phyloP scores from a whole-genome alignment of 306 rosid species.

The Neltuma alba region DNA sequence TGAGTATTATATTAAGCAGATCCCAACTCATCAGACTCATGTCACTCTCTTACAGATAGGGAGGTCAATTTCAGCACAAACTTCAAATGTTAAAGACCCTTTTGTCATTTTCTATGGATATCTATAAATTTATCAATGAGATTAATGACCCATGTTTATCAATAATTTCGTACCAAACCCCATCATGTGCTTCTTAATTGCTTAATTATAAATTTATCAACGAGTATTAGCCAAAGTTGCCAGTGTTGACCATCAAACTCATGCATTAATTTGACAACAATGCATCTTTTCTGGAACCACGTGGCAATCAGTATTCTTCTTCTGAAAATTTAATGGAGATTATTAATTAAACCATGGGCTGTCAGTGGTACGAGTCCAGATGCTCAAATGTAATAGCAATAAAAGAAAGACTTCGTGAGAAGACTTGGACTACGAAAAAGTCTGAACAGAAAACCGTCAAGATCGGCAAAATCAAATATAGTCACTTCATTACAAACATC shows the following conservation, averaged over 20 bases:
- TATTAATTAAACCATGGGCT: too few species aligned
- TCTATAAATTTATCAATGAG: too few species aligned
- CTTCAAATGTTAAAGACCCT: slow-evolving; percentile 3
- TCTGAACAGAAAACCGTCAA: too few species aligned
- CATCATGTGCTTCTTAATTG: slow-evolving; percentile 18
- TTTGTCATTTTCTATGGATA: too few species aligned
- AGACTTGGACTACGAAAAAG: too few species aligned
- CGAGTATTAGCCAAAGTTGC: slow-evolving; percentile 14
- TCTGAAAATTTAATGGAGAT: too few species aligned
- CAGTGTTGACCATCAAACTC: slow-evolving; percentile 22
- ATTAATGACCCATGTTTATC: too few species aligned
- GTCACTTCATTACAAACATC: background rate
- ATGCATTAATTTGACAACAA: slow-evolving; percentile 14
- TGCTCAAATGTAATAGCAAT: too few species aligned
- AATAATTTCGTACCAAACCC: too few species aligned
- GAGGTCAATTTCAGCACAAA: slow-evolving; percentile 8
- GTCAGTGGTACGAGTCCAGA: too few species aligned
- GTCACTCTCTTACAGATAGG: slow-evolving; percentile 26
- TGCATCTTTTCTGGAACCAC: background rate
- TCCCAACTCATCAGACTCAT: slow-evolving; percentile 42
- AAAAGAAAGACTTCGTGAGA: too few species aligned
- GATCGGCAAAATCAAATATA: background rate
- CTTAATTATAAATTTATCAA: too few species aligned
- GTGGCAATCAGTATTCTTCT: background rate
- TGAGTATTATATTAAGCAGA: slow-evolving; percentile 13